Conservation (phyloP, 768 basidiomycete species). For the Agrocybe pediades region DNA sequence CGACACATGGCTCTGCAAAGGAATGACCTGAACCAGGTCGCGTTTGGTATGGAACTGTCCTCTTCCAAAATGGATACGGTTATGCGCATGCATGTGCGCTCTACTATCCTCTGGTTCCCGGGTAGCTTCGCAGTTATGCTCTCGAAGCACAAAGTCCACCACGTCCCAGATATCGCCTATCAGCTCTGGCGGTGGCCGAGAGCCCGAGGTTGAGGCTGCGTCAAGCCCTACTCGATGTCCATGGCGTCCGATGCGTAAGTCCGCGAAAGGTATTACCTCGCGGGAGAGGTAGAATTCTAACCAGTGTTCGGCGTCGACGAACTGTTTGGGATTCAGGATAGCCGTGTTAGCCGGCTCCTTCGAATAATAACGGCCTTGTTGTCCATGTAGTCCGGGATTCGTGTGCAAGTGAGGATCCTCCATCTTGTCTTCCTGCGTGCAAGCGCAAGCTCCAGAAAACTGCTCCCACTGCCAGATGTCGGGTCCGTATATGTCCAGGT, state of each 20-base stretch:
- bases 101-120: slow-evolving; percentile 15
- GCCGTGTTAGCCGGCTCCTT: slow-evolving; percentile 2
- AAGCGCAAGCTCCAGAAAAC: slow-evolving; percentile 51
- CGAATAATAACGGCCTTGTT: slow-evolving; percentile 1
- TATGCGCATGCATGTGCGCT: slow-evolving; percentile 1
- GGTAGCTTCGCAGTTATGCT: slow-evolving; percentile 43
- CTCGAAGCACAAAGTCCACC: slow-evolving; percentile 39
- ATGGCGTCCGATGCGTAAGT: slow-evolving; percentile 24
- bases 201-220: not conserved
- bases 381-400: slow-evolving; percentile 3
- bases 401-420: slow-evolving; percentile 7
- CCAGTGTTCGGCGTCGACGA: slow-evolving; percentile 45
- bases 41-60: slow-evolving; percentile 13
- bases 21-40: slow-evolving; percentile 13
- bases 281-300: slow-evolving; percentile 49
- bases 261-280: slow-evolving; percentile 27
- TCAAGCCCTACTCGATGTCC: slow-evolving; percentile 1
- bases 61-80: slow-evolving; percentile 2
- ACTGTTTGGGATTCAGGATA: slow-evolving; percentile 27
- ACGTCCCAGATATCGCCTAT: slow-evolving; percentile 41
- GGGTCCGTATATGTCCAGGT: slow-evolving; percentile 54
- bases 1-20: slow-evolving; percentile 6
- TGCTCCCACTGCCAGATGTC: slow-evolving; percentile 58
- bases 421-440: slow-evolving; percentile 20
- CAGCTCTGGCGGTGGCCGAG: slow-evolving; percentile 3